A percentile compares a stretch with the other conserved stretches of the same genome.
Evolutionary conservation across 2,329 filamentous ascomycete genomes (phyloP).

Genomic region (Ceratocystis alfenasii): DNA sequence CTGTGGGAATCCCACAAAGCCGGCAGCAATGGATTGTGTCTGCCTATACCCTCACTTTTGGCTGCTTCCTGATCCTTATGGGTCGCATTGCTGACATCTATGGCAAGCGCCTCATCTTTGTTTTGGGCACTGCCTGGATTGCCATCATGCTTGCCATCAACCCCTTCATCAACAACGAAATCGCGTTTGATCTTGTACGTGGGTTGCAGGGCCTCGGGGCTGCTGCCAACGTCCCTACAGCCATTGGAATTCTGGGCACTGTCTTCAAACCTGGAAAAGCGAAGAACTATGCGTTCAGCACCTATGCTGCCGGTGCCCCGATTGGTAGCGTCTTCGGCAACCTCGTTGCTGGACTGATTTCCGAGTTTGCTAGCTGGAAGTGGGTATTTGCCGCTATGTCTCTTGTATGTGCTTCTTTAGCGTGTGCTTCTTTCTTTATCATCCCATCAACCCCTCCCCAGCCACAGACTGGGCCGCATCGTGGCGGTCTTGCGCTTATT

Average conservation of each 20-base stretch:
- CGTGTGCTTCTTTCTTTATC: conserved; percentile 44
- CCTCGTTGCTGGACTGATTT: conserved; percentile 50
- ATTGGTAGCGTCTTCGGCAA: conserved; percentile 55
- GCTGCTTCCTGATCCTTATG: conserved; percentile 56
- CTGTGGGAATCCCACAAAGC: conserved; percentile 44
- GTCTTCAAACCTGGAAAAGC: conserved; percentile 56
- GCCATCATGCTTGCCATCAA: conserved; percentile 46
- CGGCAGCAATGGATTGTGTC: conserved; percentile 56
- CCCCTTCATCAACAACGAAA: conserved; percentile 54
- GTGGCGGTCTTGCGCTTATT: conserved; percentile 15
- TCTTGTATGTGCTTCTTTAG: conserved; percentile 46
- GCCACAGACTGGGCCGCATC: neutral
- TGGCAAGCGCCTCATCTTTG: conserved; percentile 53
- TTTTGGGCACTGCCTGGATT: conserved; percentile 52
- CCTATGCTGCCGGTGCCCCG: conserved; percentile 53
- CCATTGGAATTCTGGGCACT: conserved; percentile 56
- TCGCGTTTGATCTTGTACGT: conserved; percentile 54
- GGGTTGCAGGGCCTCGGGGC: conserved; percentile 56
- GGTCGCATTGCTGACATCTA: conserved; percentile 56
- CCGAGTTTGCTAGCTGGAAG: conserved; percentile 51
- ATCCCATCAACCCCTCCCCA: conserved; percentile 41
- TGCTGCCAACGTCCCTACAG: conserved; percentile 58
- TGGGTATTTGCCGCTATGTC: conserved; percentile 56
- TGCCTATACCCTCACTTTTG: conserved; percentile 53
- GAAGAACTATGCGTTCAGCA: conserved; percentile 59